A percentile compares a stretch with the other conserved stretches of the same genome.
These are phyloP conservation scores for Calonectria ilicicola DNA, from an alignment of 2,329 filamentous ascomycete species.

Conservation along the genomic window DNA sequence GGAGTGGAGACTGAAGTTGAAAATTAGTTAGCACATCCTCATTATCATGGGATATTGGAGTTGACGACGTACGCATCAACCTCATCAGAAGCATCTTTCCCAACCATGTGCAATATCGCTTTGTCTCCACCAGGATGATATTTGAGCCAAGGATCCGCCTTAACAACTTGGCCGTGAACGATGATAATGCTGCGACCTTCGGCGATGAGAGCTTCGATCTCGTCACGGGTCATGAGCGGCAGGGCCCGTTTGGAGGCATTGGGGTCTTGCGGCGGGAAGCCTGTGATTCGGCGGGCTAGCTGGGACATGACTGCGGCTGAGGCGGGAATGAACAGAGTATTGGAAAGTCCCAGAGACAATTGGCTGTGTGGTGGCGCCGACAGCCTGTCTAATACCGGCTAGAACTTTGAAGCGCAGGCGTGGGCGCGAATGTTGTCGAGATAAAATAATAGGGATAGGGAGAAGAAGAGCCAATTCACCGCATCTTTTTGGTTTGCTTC, in stretches of 20 bases:
- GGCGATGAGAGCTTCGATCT: slow-evolving; percentile 81
- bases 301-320: not conserved
- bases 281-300: slow-evolving; percentile 33
- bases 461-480: slow-evolving; percentile 35
- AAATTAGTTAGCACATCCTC: slow-evolving; percentile 24
- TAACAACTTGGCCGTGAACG: slow-evolving; percentile 83
- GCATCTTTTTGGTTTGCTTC: slow-evolving; percentile 31
- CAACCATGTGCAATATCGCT: slow-evolving; percentile 92
- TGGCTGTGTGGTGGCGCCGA: not conserved
- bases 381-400: not conserved
- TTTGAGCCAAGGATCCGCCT: slow-evolving; percentile 87
- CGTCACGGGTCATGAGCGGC: slow-evolving; percentile 53
- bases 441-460: not conserved
- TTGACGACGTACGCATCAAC: slow-evolving; percentile 78
- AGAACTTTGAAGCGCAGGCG: not conserved
- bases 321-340: not conserved
- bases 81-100: slow-evolving; percentile 93
- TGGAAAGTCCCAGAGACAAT: slow-evolving; percentile 1
- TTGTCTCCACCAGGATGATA: slow-evolving; percentile 95
- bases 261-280: slow-evolving; percentile 31
- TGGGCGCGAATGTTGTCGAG: not conserved
- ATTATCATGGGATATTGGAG: not conserved
- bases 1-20: slow-evolving; percentile 78
- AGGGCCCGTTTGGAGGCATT: slow-evolving; percentile 41
- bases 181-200: slow-evolving; percentile 85